Base-by-base conservation (phyloP, 768 basidiomycete species). In the Tricholoma terreum region DNA sequence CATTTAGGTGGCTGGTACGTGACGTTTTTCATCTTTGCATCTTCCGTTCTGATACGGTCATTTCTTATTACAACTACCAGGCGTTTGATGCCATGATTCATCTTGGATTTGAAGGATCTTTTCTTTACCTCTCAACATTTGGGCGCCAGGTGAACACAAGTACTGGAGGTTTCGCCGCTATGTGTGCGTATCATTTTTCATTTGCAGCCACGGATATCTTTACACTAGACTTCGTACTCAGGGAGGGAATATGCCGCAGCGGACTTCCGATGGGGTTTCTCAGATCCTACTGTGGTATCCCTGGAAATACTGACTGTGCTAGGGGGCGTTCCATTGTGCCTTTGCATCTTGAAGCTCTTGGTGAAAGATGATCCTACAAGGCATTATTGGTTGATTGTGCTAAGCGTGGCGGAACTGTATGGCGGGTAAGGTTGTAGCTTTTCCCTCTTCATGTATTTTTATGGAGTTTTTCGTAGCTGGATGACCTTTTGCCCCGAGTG, bases 401-500 rank as follows among this genome's bases (percentile, higher is more conserved):
- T 91, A 46, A 82, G 85, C 65, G 90, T 87, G 1, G 88, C 82
- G 0, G 91, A 93, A 67, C 64, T 92, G 4, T 91, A 92, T 57
- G 90, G 90, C 63, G 86, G 86, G 84, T 89, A 48, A 40, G 79
- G 19, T 9, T 15, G 1, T 27, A 35, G 49, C 24, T 42, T 27
- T 14, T 51, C 21, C 11, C 14, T 35, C 1, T 34, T 7, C n/a
- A 10, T 15, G 22, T 27, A 22, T 21, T 42, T 35, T 21, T 40
- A n/a, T 19, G 33, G 15, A 21, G 6, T 48, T 4, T 14, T 30
- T 17, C 34, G 33, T 58, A 86, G 85, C 30, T 92, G 85, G 85
- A 92, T 93, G 91, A 93, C 90, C 2, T 93, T 93, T 72, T 86
- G 85, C 65, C 91, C 91, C 0, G 91, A 92, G 71, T 92, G 90